Conservation (phyloP, 78 protist species). For the Dictyostelium citrinum region DNA sequence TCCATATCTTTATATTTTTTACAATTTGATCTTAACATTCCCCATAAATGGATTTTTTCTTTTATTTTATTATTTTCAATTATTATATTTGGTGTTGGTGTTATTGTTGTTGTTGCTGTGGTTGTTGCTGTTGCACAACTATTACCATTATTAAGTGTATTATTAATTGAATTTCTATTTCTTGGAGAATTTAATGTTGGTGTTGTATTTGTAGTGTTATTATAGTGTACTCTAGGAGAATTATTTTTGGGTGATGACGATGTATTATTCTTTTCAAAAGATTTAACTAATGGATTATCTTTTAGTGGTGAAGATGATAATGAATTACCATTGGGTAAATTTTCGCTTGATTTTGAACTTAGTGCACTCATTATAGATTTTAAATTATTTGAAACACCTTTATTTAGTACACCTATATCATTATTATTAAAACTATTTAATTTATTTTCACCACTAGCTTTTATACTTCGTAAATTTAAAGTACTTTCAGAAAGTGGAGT, state of each 20-base stretch:
- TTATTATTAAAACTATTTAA: not conserved
- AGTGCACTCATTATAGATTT: not conserved
- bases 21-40: not conserved
- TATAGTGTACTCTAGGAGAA: not conserved
- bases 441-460: not conserved
- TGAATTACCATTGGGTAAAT: not conserved
- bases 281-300: not conserved
- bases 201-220: not conserved
- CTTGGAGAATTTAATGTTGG: not conserved
- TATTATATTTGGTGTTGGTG: not conserved
- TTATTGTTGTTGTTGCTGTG: not conserved
- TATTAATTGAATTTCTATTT: not conserved
- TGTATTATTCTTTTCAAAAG: not conserved
- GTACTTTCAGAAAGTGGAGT: not conserved
- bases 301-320: not conserved
- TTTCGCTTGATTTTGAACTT: not conserved
- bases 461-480: not conserved
- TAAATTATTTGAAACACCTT: not conserved
- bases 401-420: not conserved
- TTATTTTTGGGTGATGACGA: not conserved
- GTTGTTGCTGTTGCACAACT: not conserved
- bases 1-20: slow-evolving; percentile 30
- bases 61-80: not conserved
- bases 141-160: not conserved
- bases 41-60: slow-evolving; percentile 25